Percentiles rank a stretch among this genome's conserved stretches.
Conservation (phyloP, 1,139 yeast genomes). For the Pneumocystis jirovecii region DNA sequence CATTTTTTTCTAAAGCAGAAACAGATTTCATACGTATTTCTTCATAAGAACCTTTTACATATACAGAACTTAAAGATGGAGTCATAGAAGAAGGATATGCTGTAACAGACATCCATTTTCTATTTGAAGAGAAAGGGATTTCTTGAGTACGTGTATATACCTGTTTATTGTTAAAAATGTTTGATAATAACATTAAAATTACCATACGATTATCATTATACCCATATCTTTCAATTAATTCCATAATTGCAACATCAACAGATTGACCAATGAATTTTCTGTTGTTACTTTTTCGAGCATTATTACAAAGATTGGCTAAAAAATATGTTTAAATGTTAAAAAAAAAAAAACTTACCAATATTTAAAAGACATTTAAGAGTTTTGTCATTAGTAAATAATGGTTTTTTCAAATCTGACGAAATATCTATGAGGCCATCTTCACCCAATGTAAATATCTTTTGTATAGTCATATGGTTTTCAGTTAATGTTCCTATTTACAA, state of each 20-base stretch:
- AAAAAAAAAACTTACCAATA: not conserved
- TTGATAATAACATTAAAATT: conserved; percentile 17
- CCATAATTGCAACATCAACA: conserved; percentile 80
- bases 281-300: conserved; percentile 31
- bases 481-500: conserved; percentile 57
- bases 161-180: conserved; percentile 23
- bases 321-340: conserved; percentile 26
- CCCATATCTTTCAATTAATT: conserved; percentile 54
- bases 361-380: conserved; percentile 6
- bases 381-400: not conserved
- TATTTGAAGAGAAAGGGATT: conserved; percentile 65
- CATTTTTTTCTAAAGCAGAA: conserved; percentile 43
- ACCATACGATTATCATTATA: conserved; percentile 45
- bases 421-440: not conserved
- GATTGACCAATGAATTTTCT: conserved; percentile 81
- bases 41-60: conserved; percentile 83
- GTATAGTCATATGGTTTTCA: conserved; percentile 84
- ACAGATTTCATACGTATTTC: conserved; percentile 49
- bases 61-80: conserved; percentile 39
- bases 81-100: conserved; percentile 40
- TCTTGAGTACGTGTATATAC: conserved; percentile 41
- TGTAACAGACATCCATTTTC: conserved; percentile 82
- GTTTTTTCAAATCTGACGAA: not conserved
- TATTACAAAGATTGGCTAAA: conserved; percentile 69
- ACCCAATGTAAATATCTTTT: conserved; percentile 68